Evolutionary conservation across 2,329 filamentous ascomycete genomes (phyloP).

Genomic region (Tolypocladium amazonense): DNA sequence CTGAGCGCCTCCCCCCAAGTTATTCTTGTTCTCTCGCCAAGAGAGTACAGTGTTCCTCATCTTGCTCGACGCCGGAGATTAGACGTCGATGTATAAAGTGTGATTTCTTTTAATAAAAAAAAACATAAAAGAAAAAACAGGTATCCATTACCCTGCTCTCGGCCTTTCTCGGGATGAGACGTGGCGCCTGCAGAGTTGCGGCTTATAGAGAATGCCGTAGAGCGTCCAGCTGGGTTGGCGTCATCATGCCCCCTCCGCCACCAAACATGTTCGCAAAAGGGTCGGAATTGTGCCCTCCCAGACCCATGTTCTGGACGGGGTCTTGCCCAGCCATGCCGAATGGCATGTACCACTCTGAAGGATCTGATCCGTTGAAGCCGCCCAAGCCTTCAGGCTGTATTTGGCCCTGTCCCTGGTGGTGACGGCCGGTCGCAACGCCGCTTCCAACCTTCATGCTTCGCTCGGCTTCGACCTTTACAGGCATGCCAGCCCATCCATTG

Average conservation of each 20-base stretch:
- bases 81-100: too few relatives aligned
- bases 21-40: not conserved
- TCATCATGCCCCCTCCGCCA: constrained; percentile 24
- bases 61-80: not conserved
- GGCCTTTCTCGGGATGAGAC: not conserved
- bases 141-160: not conserved
- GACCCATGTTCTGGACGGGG: constrained; percentile 35
- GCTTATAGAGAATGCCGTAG: constrained; percentile 19
- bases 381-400: constrained; percentile 10
- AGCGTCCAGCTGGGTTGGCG: constrained; percentile 21
- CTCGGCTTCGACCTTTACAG: constrained; percentile 15
- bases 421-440: constrained; percentile 14
- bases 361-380: constrained; percentile 27
- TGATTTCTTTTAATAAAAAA: too few relatives aligned
- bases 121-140: too few relatives aligned
- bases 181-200: not conserved
- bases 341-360: constrained; percentile 80
- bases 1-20: too few relatives aligned
- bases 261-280: constrained; percentile 39
- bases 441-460: constrained; percentile 17
- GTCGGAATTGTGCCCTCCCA: constrained; percentile 33
- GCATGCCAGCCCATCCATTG: constrained; percentile 30
- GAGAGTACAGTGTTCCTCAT: not conserved
- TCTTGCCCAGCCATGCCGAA: constrained; percentile 81
- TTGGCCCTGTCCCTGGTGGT: constrained; percentile 12